Percentiles rank a stretch among this genome's conserved stretches.
phyloP scores from a whole-genome alignment of 345 rosid genomes.

The Acer negundo region DNA sequence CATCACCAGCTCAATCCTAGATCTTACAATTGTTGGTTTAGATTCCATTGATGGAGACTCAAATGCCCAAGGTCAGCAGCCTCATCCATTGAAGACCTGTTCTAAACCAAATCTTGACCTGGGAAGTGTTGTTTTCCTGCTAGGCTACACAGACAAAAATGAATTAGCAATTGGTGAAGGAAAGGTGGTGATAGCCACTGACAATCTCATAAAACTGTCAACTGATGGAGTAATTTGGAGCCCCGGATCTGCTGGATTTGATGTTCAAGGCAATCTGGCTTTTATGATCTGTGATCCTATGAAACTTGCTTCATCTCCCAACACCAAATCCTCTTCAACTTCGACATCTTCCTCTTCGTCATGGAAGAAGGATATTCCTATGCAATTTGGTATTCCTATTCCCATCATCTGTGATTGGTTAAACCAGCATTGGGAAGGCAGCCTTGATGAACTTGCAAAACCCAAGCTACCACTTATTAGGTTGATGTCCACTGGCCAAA shows the following conservation, averaged over 20 bases:
- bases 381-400: slow-evolving; percentile 94
- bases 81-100: slow-evolving; percentile 81
- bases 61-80: slow-evolving; percentile 64
- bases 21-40: slow-evolving; percentile 86
- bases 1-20: slow-evolving; percentile 86
- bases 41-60: slow-evolving; percentile 80
- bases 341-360: slow-evolving; percentile 69
- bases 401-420: slow-evolving; percentile 94
- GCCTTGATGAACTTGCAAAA: slow-evolving; percentile 80
- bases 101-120: slow-evolving; percentile 75
- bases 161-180: slow-evolving; percentile 83
- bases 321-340: slow-evolving; percentile 66
- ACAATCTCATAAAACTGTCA: slow-evolving; percentile 85
- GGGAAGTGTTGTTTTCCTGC: slow-evolving; percentile 72
- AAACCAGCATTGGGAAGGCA: slow-evolving; percentile 98
- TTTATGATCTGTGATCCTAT: slow-evolving; percentile 98
- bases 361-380: slow-evolving; percentile 57
- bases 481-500: slow-evolving; percentile 90
- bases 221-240: slow-evolving; percentile 77
- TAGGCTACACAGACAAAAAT: slow-evolving; percentile 66
- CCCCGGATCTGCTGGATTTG: slow-evolving; percentile 96
- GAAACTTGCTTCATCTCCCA: slow-evolving; percentile 90
- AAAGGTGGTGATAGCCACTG: slow-evolving; percentile 90
- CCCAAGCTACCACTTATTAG: slow-evolving; percentile 86
- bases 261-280: slow-evolving; percentile 87